Percentiles rank a stretch among this genome's conserved stretches.
These are phyloP conservation scores for Breynia disticha DNA, from an alignment of 441 rosid species.

Conservation along the genomic window DNA sequence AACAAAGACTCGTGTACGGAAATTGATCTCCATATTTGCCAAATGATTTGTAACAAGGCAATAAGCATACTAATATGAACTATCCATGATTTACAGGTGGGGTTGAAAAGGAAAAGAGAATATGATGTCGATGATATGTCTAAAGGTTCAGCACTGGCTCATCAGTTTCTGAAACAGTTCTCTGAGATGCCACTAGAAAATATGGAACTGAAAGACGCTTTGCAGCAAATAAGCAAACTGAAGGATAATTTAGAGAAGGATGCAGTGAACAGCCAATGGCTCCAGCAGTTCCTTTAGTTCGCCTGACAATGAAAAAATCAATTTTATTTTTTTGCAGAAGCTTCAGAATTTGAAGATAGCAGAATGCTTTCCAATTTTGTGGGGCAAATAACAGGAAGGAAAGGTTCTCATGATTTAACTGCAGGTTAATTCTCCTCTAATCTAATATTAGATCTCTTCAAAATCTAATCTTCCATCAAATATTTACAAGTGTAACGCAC, in stretches of 20 bases:
- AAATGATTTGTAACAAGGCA: too few species aligned
- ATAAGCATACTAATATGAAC: not conserved
- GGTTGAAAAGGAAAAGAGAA: slow-evolving; percentile 63
- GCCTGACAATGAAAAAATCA: not conserved
- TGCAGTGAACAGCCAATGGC: slow-evolving; percentile 57
- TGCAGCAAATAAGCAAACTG: slow-evolving; percentile 42
- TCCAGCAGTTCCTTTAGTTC: slow-evolving; percentile 50
- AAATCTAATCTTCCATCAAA: too few species aligned
- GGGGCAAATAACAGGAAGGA: not conserved
- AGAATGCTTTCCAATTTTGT: not conserved
- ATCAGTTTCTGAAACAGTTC: slow-evolving; percentile 61
- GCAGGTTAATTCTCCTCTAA: too few species aligned
- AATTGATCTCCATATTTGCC: too few species aligned
- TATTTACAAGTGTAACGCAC: too few species aligned
- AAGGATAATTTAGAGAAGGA: slow-evolving; percentile 63
- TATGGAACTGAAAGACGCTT: slow-evolving; percentile 73
- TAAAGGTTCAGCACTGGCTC: slow-evolving; percentile 73
- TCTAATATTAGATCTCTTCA: too few species aligned
- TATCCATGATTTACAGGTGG: slow-evolving; percentile 30
- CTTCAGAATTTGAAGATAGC: not conserved
- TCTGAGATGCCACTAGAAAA: slow-evolving; percentile 79
- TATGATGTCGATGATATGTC: slow-evolving; percentile 45
- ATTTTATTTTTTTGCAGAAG: not conserved
- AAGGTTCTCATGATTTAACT: too few species aligned
- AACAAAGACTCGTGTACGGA: too few species aligned